phyloP scores from a whole-genome alignment of 2,329 filamentous ascomycete genomes.

The Fusarium tuaranense region DNA sequence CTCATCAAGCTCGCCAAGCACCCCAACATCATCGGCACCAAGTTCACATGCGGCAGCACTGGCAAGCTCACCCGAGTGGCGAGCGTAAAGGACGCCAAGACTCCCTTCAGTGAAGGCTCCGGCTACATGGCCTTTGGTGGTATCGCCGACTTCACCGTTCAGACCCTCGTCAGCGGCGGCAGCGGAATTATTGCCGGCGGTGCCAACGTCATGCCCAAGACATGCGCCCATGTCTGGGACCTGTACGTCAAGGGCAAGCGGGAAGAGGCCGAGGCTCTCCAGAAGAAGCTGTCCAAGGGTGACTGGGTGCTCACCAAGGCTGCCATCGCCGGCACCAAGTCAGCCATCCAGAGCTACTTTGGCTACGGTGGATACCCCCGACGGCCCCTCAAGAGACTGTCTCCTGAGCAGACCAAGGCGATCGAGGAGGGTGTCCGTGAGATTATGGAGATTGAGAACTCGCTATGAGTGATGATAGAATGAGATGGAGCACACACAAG shows the following conservation, averaged over 20 bases:
- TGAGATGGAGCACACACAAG: neutral
- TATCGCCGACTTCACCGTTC: conserved; percentile 88
- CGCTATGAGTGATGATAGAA: conserved; percentile 50
- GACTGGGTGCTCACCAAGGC: conserved; percentile 88
- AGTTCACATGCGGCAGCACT: conserved; percentile 93
- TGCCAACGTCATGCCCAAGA: conserved; percentile 87
- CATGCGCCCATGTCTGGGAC: conserved; percentile 83
- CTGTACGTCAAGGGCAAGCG: conserved; percentile 78
- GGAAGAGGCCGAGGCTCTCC: conserved; percentile 79
- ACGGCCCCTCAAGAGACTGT: conserved; percentile 75
- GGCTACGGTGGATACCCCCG: conserved; percentile 85
- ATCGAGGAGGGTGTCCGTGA: conserved; percentile 70
- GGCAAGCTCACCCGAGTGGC: conserved; percentile 90
- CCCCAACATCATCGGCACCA: conserved; percentile 87
- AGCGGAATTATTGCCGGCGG: conserved; percentile 88
- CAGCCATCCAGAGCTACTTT: conserved; percentile 81
- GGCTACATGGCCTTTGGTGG: conserved; percentile 90
- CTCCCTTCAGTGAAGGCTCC: conserved; percentile 67
- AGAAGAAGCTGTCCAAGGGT: conserved; percentile 80
- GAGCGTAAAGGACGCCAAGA: conserved; percentile 76
- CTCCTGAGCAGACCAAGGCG: conserved; percentile 63
- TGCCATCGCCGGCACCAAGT: conserved; percentile 88
- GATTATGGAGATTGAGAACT: conserved; percentile 74
- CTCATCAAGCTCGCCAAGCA: conserved; percentile 84
- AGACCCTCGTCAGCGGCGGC: conserved; percentile 82